Evolutionary conservation across 805 yeast genomes (phyloP).

Genomic region (Kuraishia cidri): DNA sequence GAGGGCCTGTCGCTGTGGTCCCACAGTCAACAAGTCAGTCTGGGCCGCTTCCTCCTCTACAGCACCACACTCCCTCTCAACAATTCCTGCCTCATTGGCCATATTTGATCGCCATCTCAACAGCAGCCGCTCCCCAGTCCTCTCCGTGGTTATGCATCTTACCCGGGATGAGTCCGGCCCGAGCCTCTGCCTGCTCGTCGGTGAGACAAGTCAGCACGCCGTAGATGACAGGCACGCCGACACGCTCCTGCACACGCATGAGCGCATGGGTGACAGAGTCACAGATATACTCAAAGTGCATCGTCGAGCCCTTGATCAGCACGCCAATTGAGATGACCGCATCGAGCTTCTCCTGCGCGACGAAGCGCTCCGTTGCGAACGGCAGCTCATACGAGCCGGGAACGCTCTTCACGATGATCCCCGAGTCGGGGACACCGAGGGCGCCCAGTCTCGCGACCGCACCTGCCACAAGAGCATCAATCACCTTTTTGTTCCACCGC

Average conservation of each 20-base stretch:
- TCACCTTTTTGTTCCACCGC: slow-evolving; percentile 82
- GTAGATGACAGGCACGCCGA: slow-evolving; percentile 76
- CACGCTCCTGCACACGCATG: slow-evolving; percentile 69
- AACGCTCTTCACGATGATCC: slow-evolving; percentile 75
- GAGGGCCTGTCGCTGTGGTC: too few species aligned
- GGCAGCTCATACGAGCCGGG: slow-evolving; percentile 97
- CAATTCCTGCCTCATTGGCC: background rate
- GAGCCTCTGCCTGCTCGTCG: slow-evolving; percentile 85
- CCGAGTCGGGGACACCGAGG: slow-evolving; percentile 66
- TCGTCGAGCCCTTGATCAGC: slow-evolving; percentile 90
- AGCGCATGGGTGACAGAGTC: slow-evolving; percentile 80
- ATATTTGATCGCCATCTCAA: slow-evolving; percentile 68
- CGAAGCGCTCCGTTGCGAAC: slow-evolving; percentile 54
- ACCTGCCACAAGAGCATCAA: slow-evolving; percentile 74
- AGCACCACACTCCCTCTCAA: background rate
- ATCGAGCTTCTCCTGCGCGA: slow-evolving; percentile 47
- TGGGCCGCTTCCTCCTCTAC: too few species aligned
- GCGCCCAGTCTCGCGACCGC: slow-evolving; percentile 50
- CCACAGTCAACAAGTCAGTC: too few species aligned
- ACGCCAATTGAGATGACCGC: slow-evolving; percentile 93
- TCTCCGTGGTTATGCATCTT: slow-evolving; percentile 93
- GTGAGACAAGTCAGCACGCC: slow-evolving; percentile 92
- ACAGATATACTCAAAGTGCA: slow-evolving; percentile 97
- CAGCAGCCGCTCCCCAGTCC: slow-evolving; percentile 99
- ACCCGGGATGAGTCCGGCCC: slow-evolving; percentile 76